Evolutionary conservation across 495 filamentous ascomycete genomes (phyloP).

Genomic region (Penicillium lagena): DNA sequence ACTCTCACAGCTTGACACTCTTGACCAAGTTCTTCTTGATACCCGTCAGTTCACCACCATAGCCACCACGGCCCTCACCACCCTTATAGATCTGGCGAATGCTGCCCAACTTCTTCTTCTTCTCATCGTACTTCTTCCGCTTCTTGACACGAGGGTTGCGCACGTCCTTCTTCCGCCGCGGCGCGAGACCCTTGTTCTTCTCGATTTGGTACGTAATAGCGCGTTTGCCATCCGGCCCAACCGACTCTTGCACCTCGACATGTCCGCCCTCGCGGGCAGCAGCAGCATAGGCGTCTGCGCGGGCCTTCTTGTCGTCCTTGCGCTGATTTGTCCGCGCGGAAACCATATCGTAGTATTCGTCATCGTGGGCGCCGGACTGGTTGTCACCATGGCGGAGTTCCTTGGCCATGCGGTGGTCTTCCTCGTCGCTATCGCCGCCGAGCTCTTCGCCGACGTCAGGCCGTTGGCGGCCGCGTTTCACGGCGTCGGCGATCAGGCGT

Average conservation of each 20-base stretch:
- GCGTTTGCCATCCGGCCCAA: constrained; percentile 74
- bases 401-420: constrained; percentile 34
- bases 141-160: constrained; percentile 98
- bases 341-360: constrained; percentile 88
- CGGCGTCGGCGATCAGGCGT: constrained; percentile 79
- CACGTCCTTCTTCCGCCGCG: constrained; percentile 83
- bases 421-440: constrained; percentile 59
- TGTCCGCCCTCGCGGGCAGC: constrained; percentile 51
- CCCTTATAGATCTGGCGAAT: constrained; percentile 80
- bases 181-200: constrained; percentile 94
- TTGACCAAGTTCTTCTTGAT: constrained; percentile 91
- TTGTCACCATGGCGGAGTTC: constrained; percentile 36
- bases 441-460: constrained; percentile 54
- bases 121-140: constrained; percentile 84
- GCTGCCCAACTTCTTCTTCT: constrained; percentile 88
- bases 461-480: constrained; percentile 67
- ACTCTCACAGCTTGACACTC: constrained; percentile 72
- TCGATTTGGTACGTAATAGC: constrained; percentile 86
- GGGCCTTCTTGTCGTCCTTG: constrained; percentile 69
- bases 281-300: constrained; percentile 42
- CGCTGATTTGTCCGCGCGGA: constrained; percentile 58
- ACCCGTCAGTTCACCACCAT: constrained; percentile 88
- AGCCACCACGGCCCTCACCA: constrained; percentile 80
- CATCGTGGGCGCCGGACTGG: constrained; percentile 41
- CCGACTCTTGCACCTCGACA: constrained; percentile 48